These are phyloP conservation scores for Aegilops sharonensis DNA, from an alignment of 176 grass and related monocot species.

Conservation along the genomic window DNA sequence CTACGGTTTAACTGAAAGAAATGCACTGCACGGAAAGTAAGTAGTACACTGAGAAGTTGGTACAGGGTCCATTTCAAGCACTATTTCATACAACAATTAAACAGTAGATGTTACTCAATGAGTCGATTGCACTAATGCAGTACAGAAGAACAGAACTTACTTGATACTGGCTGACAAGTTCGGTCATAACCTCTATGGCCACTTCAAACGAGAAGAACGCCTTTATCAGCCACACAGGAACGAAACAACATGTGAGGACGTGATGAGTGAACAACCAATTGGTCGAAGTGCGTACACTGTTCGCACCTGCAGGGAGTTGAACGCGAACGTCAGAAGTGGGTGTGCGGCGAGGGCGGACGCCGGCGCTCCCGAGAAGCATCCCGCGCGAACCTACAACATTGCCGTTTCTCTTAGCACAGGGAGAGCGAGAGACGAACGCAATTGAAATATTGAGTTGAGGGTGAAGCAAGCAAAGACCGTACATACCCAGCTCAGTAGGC, in stretches of 20 bases:
- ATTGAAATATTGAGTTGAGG: not conserved
- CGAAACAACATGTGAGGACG: conserved; percentile 39
- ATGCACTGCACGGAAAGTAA: not conserved
- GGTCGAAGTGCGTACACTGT: conserved; percentile 13
- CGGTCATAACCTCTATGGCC: conserved; percentile 84
- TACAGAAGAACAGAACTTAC: conserved; percentile 48
- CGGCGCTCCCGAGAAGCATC: conserved; percentile 75
- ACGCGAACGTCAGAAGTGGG: conserved; percentile 80
- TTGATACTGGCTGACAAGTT: conserved; percentile 84
- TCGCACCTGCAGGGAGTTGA: conserved; percentile 90
- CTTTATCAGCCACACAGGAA: conserved; percentile 44
- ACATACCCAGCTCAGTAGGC: conserved; percentile 89
- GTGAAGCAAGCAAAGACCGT: not conserved
- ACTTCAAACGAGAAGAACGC: conserved; percentile 82
- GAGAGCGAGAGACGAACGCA: not conserved
- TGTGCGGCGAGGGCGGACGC: conserved; percentile 44
- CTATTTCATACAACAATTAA: not conserved
- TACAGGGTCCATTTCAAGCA: not conserved
- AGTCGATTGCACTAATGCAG: conserved; percentile 10
- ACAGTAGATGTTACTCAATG: conserved; percentile 15
- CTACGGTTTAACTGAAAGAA: not conserved
- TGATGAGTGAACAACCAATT: conserved; percentile 24
- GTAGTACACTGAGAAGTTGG: not conserved
- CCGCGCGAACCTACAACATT: conserved; percentile 57
- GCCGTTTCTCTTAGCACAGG: conserved; percentile 1